Percentiles rank a stretch among this genome's conserved stretches.
These are phyloP conservation scores for Paracamarosporium sp. DNA, from an alignment of 2,329 filamentous ascomycete genomes.

Conservation along the genomic window DNA sequence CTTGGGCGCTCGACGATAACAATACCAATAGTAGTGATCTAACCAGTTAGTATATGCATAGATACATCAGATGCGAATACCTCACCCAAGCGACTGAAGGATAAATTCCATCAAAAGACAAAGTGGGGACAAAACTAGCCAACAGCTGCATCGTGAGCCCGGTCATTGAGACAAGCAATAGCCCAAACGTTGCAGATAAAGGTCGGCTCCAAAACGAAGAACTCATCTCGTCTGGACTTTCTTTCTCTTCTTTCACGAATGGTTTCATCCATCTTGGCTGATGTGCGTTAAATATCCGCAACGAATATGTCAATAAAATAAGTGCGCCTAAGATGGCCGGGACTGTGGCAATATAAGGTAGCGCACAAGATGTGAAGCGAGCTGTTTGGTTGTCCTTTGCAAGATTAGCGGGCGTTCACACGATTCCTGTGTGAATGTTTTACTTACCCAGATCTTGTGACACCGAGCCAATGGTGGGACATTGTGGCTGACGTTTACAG, in stretches of 20 bases:
- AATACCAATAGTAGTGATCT: slow-evolving; percentile 46
- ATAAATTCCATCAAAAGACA: slow-evolving; percentile 28
- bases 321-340: slow-evolving; percentile 46
- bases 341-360: slow-evolving; percentile 47
- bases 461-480: slow-evolving; percentile 31
- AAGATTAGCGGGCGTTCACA: slow-evolving; percentile 14
- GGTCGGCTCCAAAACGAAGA: slow-evolving; percentile 35
- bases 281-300: slow-evolving; percentile 39
- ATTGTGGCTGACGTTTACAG: slow-evolving; percentile 12
- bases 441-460: slow-evolving; percentile 34
- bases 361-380: slow-evolving; percentile 49
- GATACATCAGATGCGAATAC: background rate
- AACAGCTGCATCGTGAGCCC: slow-evolving; percentile 36
- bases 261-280: slow-evolving; percentile 59
- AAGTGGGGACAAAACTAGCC: slow-evolving; percentile 26
- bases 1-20: slow-evolving; percentile 50
- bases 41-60: slow-evolving; percentile 18
- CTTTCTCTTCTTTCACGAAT: slow-evolving; percentile 53
- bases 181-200: slow-evolving; percentile 27
- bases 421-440: background rate
- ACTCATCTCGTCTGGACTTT: slow-evolving; percentile 38
- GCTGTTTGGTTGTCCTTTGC: slow-evolving; percentile 44
- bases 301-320: slow-evolving; percentile 45
- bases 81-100: slow-evolving; percentile 44
- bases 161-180: slow-evolving; percentile 31